Percentiles rank a stretch among this genome's conserved stretches.
These are phyloP conservation scores for Elsinoe australis DNA, from an alignment of 2,329 filamentous ascomycete genomes.

Conservation along the genomic window DNA sequence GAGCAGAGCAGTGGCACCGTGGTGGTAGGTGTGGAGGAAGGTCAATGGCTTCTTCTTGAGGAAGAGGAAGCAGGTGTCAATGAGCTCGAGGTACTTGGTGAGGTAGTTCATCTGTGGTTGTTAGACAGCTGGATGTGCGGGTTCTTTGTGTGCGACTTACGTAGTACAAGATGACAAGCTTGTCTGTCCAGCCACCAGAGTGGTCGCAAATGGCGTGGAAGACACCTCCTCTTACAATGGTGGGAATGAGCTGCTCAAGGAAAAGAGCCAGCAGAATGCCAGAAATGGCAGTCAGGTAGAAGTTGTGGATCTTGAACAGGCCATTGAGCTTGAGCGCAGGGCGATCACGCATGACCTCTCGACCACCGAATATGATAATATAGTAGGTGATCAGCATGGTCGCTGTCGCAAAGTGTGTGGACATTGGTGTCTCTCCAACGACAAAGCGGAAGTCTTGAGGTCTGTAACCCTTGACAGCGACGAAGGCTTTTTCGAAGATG, in stretches of 20 bases:
- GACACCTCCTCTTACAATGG: conserved; percentile 68
- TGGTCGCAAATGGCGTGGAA: conserved; percentile 81
- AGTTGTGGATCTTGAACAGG: conserved; percentile 94
- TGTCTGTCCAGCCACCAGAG: conserved; percentile 86
- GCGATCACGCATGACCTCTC: conserved; percentile 83
- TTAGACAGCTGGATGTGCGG: conserved; percentile 10
- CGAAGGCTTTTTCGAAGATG: conserved; percentile 82
- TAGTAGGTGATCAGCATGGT: conserved; percentile 85
- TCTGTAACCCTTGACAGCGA: conserved; percentile 68
- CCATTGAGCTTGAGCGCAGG: conserved; percentile 78
- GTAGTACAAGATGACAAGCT: conserved; percentile 91
- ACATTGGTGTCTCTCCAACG: conserved; percentile 76
- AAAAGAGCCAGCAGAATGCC: conserved; percentile 73
- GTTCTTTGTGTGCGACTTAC: conserved; percentile 53
- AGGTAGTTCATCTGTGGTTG: conserved; percentile 78
- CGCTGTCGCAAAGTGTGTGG: conserved; percentile 74
- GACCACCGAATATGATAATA: conserved; percentile 82
- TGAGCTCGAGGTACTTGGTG: conserved; percentile 91
- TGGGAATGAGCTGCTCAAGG: conserved; percentile 83
- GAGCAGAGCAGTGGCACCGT: conserved; percentile 89
- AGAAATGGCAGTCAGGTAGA: conserved; percentile 83
- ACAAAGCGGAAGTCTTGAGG: conserved; percentile 80
- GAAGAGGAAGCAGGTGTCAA: conserved; percentile 94
- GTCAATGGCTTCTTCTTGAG: conserved; percentile 99
- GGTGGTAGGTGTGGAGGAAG: conserved; percentile 98